phyloP scores from a whole-genome alignment of 1,284 basidiomycete species.

The Grifola frondosa region DNA sequence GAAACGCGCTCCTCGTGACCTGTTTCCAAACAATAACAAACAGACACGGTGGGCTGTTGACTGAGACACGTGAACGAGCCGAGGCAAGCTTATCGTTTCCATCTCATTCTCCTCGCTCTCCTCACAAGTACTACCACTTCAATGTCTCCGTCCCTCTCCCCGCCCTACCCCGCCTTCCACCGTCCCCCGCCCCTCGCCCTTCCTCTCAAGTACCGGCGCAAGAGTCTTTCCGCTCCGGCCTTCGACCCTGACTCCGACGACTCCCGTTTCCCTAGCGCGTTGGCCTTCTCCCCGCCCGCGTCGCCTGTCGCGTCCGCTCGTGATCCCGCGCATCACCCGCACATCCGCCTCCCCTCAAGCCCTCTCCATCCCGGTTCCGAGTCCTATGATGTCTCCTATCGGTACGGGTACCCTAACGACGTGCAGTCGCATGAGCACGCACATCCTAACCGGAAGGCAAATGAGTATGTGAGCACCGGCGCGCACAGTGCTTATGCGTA shows the following conservation, averaged over 20 bases:
- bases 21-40: conserved; percentile 21
- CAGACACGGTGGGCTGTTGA: conserved; percentile 25
- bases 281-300: conserved; percentile 18
- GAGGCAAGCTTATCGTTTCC: conserved; percentile 3
- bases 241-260: conserved; percentile 9
- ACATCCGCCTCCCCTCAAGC: conserved; percentile 13
- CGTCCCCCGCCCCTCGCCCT: conserved; percentile 9
- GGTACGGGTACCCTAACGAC: too few relatives aligned
- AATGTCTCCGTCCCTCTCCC: not conserved
- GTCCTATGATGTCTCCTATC: too few relatives aligned
- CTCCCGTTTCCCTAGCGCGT: conserved; percentile 12
- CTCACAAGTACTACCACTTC: too few relatives aligned
- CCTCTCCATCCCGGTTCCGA: conserved; percentile 11
- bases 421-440: too few relatives aligned
- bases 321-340: conserved; percentile 9
- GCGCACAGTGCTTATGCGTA: conserved; percentile 14
- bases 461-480: too few relatives aligned
- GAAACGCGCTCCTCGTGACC: conserved; percentile 20
- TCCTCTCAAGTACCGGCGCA: conserved; percentile 24
- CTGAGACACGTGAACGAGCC: conserved; percentile 12
- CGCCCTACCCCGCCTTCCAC: conserved; percentile 2
- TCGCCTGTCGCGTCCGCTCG: conserved; percentile 13
- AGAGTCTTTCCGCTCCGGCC: conserved; percentile 22
- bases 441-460: too few relatives aligned
- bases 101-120: conserved; percentile 1